phyloP scores from a whole-genome alignment of 2,329 filamentous ascomycete species.

The Monosporascus sp. region DNA sequence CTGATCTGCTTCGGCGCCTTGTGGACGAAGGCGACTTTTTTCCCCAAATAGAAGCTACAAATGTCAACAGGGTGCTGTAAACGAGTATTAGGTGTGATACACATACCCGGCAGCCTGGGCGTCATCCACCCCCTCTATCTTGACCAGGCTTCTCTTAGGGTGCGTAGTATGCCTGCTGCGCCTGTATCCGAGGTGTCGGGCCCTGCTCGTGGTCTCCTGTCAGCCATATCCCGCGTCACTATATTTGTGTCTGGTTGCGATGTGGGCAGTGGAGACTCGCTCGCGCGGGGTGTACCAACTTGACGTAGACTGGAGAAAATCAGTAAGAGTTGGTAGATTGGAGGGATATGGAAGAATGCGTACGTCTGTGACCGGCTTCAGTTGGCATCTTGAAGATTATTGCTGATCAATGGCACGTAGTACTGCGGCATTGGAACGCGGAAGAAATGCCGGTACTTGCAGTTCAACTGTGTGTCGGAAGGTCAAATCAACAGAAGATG shows the following conservation, averaged over 20 bases:
- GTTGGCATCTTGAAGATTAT: constrained; percentile 7
- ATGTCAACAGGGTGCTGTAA: neutral
- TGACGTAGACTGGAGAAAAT: constrained; percentile 9
- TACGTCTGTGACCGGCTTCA: constrained; percentile 11
- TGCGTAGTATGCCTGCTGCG: constrained; percentile 10
- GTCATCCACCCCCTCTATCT: constrained; percentile 11
- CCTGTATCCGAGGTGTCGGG: constrained; percentile 11
- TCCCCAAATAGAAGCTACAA: constrained; percentile 11
- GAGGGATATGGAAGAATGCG: neutral
- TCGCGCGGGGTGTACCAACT: constrained; percentile 7
- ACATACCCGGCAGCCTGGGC: constrained; percentile 10
- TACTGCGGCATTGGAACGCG: too few relatives aligned
- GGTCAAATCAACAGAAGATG: too few relatives aligned
- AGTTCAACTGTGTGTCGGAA: too few relatives aligned
- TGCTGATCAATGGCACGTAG: too few relatives aligned
- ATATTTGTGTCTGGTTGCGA: neutral
- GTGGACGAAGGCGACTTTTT: constrained; percentile 12
- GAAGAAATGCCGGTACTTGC: too few relatives aligned
- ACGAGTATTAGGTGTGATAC: neutral
- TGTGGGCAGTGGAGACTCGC: neutral
- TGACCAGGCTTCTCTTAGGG: constrained; percentile 9
- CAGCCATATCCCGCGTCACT: constrained; percentile 1
- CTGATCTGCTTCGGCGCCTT: constrained; percentile 10
- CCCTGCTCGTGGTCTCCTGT: constrained; percentile 5
- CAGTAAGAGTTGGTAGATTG: neutral